phyloP scores from a whole-genome alignment of 1,284 basidiomycete genomes.

The Pseudozyma sp. region DNA sequence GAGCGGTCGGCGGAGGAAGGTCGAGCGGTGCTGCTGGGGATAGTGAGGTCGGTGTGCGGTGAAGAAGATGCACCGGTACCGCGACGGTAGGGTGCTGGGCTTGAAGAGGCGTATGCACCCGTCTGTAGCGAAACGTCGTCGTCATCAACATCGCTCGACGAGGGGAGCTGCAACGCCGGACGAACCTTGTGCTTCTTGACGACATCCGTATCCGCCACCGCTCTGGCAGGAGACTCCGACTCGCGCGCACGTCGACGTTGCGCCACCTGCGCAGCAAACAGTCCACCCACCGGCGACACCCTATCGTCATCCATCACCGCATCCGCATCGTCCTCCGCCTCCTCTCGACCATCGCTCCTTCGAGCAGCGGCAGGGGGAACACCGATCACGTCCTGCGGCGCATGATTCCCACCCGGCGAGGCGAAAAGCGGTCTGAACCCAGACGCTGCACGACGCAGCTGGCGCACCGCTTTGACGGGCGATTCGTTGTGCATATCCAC shows the following conservation, averaged over 20 bases:
- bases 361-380: neutral
- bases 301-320: conserved; percentile 22
- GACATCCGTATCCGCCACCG: neutral
- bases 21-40: conserved; percentile 24
- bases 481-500: conserved; percentile 15
- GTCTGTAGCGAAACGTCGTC: neutral
- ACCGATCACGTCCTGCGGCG: conserved; percentile 11
- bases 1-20: neutral
- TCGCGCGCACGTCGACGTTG: conserved; percentile 28
- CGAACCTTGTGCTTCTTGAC: conserved; percentile 27
- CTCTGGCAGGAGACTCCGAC: neutral
- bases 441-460: conserved; percentile 9
- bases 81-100: conserved; percentile 13
- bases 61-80: conserved; percentile 10
- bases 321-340: conserved; percentile 9
- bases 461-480: conserved; percentile 23
- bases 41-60: conserved; percentile 28
- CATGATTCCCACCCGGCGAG: conserved; percentile 25
- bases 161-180: conserved; percentile 3
- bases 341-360: neutral
- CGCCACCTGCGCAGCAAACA: conserved; percentile 39
- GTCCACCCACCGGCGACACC: conserved; percentile 14
- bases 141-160: conserved; percentile 14
- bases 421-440: conserved; percentile 41
- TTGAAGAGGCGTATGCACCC: conserved; percentile 4